Percentiles rank a stretch among this genome's conserved stretches.
These are phyloP conservation scores for Fusarium sp. DNA, from an alignment of 2,329 filamentous ascomycete genomes.

Conservation along the genomic window DNA sequence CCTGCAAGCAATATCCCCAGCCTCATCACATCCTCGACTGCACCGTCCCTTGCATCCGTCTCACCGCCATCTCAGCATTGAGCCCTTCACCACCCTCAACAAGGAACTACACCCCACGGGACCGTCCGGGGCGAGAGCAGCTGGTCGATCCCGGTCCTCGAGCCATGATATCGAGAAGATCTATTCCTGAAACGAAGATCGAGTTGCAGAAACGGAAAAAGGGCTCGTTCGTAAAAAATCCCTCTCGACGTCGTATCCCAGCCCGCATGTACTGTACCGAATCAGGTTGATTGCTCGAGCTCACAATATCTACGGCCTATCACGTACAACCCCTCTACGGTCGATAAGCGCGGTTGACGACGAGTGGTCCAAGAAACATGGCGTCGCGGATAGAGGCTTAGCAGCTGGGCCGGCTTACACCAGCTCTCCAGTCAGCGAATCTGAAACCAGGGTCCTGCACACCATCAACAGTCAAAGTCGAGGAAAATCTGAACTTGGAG, in stretches of 20 bases:
- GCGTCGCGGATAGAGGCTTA: background rate
- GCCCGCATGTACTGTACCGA: background rate
- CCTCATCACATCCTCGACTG: background rate
- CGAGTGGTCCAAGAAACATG: background rate
- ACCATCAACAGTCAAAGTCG: constrained; percentile 14
- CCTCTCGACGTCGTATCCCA: constrained; percentile 3
- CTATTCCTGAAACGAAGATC: constrained; percentile 1
- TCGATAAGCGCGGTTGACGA: constrained; percentile 4
- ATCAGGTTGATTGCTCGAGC: constrained; percentile 8
- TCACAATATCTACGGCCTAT: constrained; percentile 34
- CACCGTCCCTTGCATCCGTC: constrained; percentile 15
- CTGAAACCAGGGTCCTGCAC: constrained; percentile 29
- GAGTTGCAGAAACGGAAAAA: background rate
- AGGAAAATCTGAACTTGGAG: constrained; percentile 1
- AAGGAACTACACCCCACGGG: constrained; percentile 3
- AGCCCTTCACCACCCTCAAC: background rate
- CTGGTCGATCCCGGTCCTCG: background rate
- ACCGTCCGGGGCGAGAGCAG: background rate
- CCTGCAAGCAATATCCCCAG: background rate
- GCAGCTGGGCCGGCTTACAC: constrained; percentile 10
- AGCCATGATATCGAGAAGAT: constrained; percentile 14
- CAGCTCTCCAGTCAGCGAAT: constrained; percentile 5
- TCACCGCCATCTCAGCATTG: constrained; percentile 22
- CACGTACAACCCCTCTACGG: constrained; percentile 25
- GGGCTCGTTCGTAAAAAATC: background rate